Evolutionary conservation across 805 yeast genomes (phyloP), one percentile per base, ranked within the genome.

Genomic region (Scheffersomyces lignosus): DNA sequence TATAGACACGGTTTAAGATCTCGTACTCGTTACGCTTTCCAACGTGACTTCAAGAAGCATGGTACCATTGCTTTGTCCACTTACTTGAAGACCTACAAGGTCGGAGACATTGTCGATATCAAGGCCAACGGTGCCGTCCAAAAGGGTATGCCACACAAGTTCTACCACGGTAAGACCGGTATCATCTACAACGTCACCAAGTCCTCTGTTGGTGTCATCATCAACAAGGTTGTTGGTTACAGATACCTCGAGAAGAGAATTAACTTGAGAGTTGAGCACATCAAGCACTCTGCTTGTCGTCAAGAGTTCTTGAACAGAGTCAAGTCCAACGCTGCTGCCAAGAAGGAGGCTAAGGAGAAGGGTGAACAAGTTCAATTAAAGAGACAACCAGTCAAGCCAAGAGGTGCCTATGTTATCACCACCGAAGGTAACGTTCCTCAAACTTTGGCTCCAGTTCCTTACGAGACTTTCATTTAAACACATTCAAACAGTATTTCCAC

Each of bases 111-210:
- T 64, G 98, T 91, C 66, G 98, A 91, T 75, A 88, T 91, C 80
- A 90, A 87, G 78, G 98, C 91, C 72, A 91, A 90, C 72, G 96
- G 96, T 81, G 80, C 98, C 58, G 80, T 89, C 80, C 97, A 91
- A 73, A 88, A 90, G 83, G 96, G 97, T 87, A 87, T 91, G 96
- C 98, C 98, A 73, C 96, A 87, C 87, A 91, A 91, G 81, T 88
- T 79, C 85, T 91, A 91, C 96, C 96, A 90, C 81, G 98, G 98
- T 77, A 90, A 89, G 83, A 91, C 98, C 57, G 98, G 98, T 83
- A 87, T 90, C 60, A 81, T 91, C 55, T 91, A 81, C 95, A 91
- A 91, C 83, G 91, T 91, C 59, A 90, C 98, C 84, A 91, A 87
- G 81, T 76, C 95, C 50, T 78, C 98, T 52, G 97, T 91, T 55